These are phyloP conservation scores for Leucocoprinus sp. DNA, from an alignment of 768 basidiomycete species.

Conservation along the genomic window DNA sequence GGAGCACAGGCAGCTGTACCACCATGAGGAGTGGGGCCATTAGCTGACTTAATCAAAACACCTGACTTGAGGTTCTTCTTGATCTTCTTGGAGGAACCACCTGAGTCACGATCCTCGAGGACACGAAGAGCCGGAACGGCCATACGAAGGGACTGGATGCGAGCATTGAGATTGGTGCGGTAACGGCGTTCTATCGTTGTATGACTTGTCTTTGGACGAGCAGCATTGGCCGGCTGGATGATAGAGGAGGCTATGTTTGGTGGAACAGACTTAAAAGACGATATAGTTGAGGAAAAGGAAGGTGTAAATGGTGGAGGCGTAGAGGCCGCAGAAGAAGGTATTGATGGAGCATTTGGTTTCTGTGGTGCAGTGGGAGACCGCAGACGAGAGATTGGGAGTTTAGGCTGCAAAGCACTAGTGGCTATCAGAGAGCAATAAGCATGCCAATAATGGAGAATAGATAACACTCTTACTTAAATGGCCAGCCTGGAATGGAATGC, in stretches of 20 bases:
- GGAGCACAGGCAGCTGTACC: not conserved
- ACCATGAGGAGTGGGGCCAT: not conserved
- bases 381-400: conserved; percentile 32
- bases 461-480: conserved; percentile 16
- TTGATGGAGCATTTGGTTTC: conserved; percentile 24
- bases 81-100: conserved; percentile 35
- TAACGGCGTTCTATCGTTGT: conserved; percentile 87
- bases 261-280: conserved; percentile 4
- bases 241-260: conserved; percentile 1
- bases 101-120: conserved; percentile 51
- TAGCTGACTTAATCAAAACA: conserved; percentile 27
- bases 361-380: conserved; percentile 18
- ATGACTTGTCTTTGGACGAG: conserved; percentile 77
- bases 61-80: conserved; percentile 38
- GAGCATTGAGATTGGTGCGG: conserved; percentile 81
- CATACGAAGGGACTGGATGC: conserved; percentile 71
- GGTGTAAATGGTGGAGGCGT: conserved; percentile 35
- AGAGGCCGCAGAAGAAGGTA: conserved; percentile 36
- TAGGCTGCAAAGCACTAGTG: conserved; percentile 20
- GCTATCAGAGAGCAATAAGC: conserved; percentile 9
- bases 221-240: conserved; percentile 14
- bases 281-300: conserved; percentile 9
- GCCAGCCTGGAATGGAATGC: conserved; percentile 24
- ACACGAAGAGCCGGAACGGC: conserved; percentile 81
- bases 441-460: not conserved